Percentiles rank a stretch among this genome's conserved stretches.
phyloP scores from a whole-genome alignment of 768 basidiomycete species.

The Panellus pusillus region DNA sequence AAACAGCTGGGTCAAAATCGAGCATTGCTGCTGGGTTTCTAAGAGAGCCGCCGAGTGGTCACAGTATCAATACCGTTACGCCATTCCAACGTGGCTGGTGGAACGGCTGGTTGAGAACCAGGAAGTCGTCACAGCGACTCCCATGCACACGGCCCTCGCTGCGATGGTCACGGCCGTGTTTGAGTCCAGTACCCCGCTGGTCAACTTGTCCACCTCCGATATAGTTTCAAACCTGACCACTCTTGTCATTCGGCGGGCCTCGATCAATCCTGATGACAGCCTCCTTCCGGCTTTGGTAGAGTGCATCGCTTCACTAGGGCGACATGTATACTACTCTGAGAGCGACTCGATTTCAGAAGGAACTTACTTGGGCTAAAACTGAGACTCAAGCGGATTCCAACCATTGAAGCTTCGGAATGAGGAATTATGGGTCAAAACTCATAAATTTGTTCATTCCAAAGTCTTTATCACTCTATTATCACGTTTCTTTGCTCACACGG shows the following conservation, averaged over 20 bases:
- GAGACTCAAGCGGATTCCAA: no score
- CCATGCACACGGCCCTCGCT: slow-evolving; percentile 61
- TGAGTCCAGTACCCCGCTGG: slow-evolving; percentile 75
- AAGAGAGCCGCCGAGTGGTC: slow-evolving; percentile 82
- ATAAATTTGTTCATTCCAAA: no score
- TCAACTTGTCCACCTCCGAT: slow-evolving; percentile 91
- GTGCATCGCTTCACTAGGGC: slow-evolving; percentile 81
- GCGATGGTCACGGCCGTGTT: slow-evolving; percentile 84
- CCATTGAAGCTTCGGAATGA: no score
- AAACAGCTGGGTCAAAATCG: slow-evolving; percentile 59
- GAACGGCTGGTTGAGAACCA: slow-evolving; percentile 70
- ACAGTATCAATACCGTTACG: slow-evolving; percentile 91
- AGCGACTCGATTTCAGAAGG: no score
- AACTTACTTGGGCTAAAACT: no score
- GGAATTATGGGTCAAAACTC: no score
- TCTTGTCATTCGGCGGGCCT: slow-evolving; percentile 69
- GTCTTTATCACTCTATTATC: no score
- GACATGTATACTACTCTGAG: slow-evolving; percentile 95
- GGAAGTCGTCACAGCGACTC: slow-evolving; percentile 46
- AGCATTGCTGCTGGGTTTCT: slow-evolving; percentile 83
- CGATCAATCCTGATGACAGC: slow-evolving; percentile 59
- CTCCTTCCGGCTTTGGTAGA: slow-evolving; percentile 69
- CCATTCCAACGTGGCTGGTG: slow-evolving; percentile 81
- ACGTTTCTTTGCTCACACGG: no score
- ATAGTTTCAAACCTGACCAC: slow-evolving; percentile 77